A percentile compares a stretch with the other conserved stretches of the same genome.
phyloP scores from a whole-genome alignment of 306 rosid species.

The Psophocarpus tetragonolobus region DNA sequence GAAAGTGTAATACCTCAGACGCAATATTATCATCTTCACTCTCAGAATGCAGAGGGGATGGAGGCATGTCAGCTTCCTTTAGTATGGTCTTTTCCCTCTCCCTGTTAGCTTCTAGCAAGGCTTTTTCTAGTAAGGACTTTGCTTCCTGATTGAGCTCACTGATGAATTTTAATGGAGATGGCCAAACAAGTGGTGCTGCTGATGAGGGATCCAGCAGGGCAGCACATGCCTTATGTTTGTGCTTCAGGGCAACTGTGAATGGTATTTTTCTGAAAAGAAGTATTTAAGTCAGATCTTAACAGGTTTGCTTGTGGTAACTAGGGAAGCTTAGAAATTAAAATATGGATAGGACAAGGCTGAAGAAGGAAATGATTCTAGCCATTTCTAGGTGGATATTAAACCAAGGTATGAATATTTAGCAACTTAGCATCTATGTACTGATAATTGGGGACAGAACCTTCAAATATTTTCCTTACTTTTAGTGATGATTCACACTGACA shows the following conservation, averaged over 20 bases:
- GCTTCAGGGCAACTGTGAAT: constrained; percentile 66
- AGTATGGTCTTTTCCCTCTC: constrained; percentile 79
- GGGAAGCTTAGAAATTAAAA: constrained; percentile 12
- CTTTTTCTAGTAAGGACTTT: constrained; percentile 73
- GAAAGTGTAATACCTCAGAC: constrained; percentile 59
- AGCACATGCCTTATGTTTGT: constrained; percentile 70
- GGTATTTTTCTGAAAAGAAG: constrained; percentile 76
- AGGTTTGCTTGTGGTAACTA: neutral
- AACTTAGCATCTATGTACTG: neutral
- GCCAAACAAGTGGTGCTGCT: constrained; percentile 94
- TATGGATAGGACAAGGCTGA: neutral
- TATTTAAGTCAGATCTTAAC: constrained; percentile 10
- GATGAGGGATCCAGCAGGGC: constrained; percentile 77
- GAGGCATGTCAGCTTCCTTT: constrained; percentile 45
- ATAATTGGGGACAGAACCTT: constrained; percentile 1
- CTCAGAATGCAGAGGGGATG: constrained; percentile 54
- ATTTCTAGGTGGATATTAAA: no score
- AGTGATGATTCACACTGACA: neutral
- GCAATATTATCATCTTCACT: constrained; percentile 53
- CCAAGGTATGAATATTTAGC: neutral
- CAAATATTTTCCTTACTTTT: neutral
- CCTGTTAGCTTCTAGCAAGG: constrained; percentile 78
- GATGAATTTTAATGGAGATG: constrained; percentile 83
- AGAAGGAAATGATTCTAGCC: neutral
- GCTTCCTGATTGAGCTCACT: constrained; percentile 87